Conservation (phyloP, 306 rosid species). For the Malus sieversii region DNA sequence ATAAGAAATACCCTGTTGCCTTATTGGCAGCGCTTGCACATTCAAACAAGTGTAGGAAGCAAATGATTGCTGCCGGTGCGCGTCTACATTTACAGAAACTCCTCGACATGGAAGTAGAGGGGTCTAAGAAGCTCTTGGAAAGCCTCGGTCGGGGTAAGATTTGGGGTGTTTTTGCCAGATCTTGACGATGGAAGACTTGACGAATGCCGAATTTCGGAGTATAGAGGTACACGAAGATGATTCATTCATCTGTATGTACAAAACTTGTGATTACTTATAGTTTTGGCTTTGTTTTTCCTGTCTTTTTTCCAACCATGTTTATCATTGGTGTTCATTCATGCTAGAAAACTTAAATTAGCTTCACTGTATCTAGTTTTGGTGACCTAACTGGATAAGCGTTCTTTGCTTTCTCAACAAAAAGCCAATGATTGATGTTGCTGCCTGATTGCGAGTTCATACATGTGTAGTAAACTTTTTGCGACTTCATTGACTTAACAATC, state of each 20-base stretch:
- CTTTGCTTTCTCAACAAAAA: not conserved
- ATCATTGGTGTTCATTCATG: slow-evolving; percentile 17
- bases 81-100: slow-evolving; percentile 57
- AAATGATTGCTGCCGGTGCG: slow-evolving; percentile 78
- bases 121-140: slow-evolving; percentile 75
- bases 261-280: slow-evolving; percentile 19
- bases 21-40: slow-evolving; percentile 47
- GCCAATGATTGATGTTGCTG: slow-evolving; percentile 14
- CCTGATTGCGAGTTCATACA: not conserved
- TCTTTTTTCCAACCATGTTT: slow-evolving; percentile 3
- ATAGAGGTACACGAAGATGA: slow-evolving; percentile 22
- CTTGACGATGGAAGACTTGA: slow-evolving; percentile 27
- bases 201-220: slow-evolving; percentile 2
- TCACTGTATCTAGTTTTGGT: slow-evolving; percentile 25
- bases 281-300: not conserved
- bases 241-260: slow-evolving; percentile 36
- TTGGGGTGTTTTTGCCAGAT: slow-evolving; percentile 85
- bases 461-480: not conserved
- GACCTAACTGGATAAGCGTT: slow-evolving; percentile 30
- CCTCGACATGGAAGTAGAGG: slow-evolving; percentile 64
- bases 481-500: not conserved
- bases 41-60: slow-evolving; percentile 68
- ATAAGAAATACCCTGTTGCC: slow-evolving; percentile 74
- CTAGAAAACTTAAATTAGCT: slow-evolving; percentile 17
- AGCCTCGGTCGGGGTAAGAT: slow-evolving; percentile 81